Evolutionary conservation across 208 protist species (phyloP).

Genomic region (Leishmania amazonensis): DNA sequence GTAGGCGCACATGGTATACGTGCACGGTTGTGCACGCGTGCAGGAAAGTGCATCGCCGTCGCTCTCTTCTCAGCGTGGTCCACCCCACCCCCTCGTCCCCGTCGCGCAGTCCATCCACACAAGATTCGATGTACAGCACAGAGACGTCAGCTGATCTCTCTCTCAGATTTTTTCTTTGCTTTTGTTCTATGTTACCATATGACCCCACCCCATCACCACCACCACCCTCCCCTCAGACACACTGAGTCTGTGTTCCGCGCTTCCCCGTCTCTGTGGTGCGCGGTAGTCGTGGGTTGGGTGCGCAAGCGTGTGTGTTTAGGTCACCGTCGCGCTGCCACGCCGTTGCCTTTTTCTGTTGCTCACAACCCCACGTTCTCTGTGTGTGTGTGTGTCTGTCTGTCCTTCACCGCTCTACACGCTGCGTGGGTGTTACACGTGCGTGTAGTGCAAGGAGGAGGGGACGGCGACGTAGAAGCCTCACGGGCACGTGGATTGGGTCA

Average conservation of each 20-base stretch:
- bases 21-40: background rate
- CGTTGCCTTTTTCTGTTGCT: background rate
- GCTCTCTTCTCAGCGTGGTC: background rate
- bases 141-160: background rate
- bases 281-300: background rate
- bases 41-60: background rate
- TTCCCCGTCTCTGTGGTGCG: no score
- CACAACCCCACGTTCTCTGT: background rate
- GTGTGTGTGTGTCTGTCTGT: background rate
- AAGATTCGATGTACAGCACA: slow-evolving; percentile 2
- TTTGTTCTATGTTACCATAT: no score
- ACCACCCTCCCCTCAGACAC: no score
- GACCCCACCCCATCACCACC: no score
- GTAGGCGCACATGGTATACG: background rate
- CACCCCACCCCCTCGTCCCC: background rate
- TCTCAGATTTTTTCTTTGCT: background rate
- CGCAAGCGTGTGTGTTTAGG: background rate
- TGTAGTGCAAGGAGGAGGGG: background rate
- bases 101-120: background rate
- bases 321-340: background rate
- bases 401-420: background rate
- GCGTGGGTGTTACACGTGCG: background rate
- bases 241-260: no score
- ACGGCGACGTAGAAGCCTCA: background rate
- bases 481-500: background rate